Evolutionary conservation across 768 basidiomycete species (phyloP), one percentile per base, ranked within the genome.

Genomic region (Naganishia vaughanmartiniae): DNA sequence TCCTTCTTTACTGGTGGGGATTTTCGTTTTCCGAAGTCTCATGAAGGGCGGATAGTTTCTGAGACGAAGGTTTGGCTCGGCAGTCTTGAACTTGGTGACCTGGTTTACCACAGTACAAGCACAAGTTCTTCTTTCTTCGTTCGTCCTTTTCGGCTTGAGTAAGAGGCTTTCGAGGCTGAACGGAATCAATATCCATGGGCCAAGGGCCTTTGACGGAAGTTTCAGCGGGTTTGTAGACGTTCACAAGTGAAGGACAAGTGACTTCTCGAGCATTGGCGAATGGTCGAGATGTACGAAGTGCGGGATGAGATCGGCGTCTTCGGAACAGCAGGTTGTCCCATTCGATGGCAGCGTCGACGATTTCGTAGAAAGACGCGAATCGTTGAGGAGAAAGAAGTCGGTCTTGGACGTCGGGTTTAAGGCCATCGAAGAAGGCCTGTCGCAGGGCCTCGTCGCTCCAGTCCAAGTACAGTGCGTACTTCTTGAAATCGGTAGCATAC

Each of bases 1-100:
- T 54, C 53, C 53, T 24, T 54, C 28, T 54, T 54, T 54, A 54
- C 53, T 54, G 53, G 53, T 54, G 53, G 53, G 53, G 53, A 26
- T 54, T 54, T 4, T 54, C 53, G n/a, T 54, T 54, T 54, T 24
- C 53, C 53, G 53, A 54, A 54, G 53, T 24, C n/a, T 30, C n/a
- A 24, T 4, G 15, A 30, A 54, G 15, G 28, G n/a, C 53, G 53
- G 53, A 2, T 11, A 54, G 53, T 30, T 24, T 54, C n/a, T 54
- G n/a, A 24, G 53, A 6, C 6, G n/a, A 30, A 54, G 53, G 53
- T n/a, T 54, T 54, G 24, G n/a, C 28, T 11, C 53, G 53, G 28
- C 53, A 54, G 53, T 24, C 28, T 24, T 54, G 24, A 30, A 54
- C 28, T 30, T 54, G n/a, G 24, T 54, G 53, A 54, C 53, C 53